Percentiles rank a stretch among this genome's conserved stretches.
Conservation (phyloP, 2,329 filamentous ascomycete genomes). For the Fusarium mundagurra region DNA sequence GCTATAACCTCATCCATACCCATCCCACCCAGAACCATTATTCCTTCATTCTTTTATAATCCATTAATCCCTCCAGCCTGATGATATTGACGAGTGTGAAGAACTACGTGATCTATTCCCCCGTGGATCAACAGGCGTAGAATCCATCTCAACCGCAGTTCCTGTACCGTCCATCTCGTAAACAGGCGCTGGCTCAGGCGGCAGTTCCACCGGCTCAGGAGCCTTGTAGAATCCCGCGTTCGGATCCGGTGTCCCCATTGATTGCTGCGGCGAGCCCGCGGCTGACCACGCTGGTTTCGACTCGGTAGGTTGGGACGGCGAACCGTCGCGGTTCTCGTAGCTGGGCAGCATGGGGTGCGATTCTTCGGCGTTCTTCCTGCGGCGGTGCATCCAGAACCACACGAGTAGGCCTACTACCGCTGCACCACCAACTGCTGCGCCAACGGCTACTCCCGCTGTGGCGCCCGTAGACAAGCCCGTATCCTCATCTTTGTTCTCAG, state of each 20-base stretch:
- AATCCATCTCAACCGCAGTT: constrained; percentile 24
- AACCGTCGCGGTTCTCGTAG: constrained; percentile 25
- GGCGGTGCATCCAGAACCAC: constrained; percentile 44
- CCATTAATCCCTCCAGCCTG: neutral
- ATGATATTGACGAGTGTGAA: neutral
- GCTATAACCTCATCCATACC: constrained; percentile 7
- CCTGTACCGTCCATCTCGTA: constrained; percentile 42
- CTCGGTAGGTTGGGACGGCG: constrained; percentile 36
- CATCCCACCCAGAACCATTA: constrained; percentile 17
- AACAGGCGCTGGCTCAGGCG: constrained; percentile 13
- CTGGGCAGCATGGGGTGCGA: constrained; percentile 45
- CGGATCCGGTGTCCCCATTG: constrained; percentile 9
- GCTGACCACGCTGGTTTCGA: constrained; percentile 30
- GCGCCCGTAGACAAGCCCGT: constrained; percentile 48
- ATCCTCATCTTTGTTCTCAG: neutral
- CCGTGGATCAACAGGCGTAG: constrained; percentile 7
- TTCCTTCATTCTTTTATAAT: neutral
- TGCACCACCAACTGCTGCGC: constrained; percentile 46
- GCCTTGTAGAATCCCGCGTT: constrained; percentile 15
- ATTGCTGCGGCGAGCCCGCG: constrained; percentile 2
- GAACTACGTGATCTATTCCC: neutral
- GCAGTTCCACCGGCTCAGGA: constrained; percentile 17
- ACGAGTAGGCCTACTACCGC: constrained; percentile 37
- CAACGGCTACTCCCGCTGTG: constrained; percentile 54
- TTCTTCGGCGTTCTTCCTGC: constrained; percentile 42